Evolutionary conservation across 2,329 filamentous ascomycete genomes (phyloP), one percentile per base, ranked within the genome.

Genomic region (Xylaria sp.): DNA sequence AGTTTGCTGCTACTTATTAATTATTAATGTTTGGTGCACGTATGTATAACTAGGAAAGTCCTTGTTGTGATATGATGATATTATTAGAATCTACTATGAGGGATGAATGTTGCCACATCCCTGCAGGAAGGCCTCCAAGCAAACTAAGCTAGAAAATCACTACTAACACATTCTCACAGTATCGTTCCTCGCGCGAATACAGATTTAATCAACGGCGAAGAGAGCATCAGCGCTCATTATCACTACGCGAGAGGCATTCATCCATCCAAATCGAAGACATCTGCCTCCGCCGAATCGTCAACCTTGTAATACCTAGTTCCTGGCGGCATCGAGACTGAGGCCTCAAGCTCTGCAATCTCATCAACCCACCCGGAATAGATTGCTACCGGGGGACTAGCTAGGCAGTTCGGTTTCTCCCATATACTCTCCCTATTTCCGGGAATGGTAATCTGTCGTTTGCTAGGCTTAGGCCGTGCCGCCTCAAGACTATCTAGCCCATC

Each of bases 291-390:
- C 23, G 16, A 3, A n/a, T 57, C 64, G 12, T 59, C 57, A 10
- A 60, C 70, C 40, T 61, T 60, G 58, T 74, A 74, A 42, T 71
- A 72, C 9, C 70, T 63, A 1, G 71, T 72, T 8, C 69, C 69
- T 2, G 50, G 29, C 1, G 69, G 69, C 65, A 69, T 63, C 13
- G 47, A 65, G 25, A 55, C 59, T 18, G 67, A 65, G 1, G 65
- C 54, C 42, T 74, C 72, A 1, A 73, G 44, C 4, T 66, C 69
- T n/a, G 69, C 71, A 0, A 68, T 59, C 40, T 74, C 74, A 3
- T 74, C 73, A 3, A 75, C 67, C 73, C 73, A 73, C 32, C 29
- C 42, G 29, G 70, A 74, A 12, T 25, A 12, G 12, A n/a, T 40
- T 25, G 29, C 5, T 25, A 25, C 5, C 16, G 37, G 16, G 12